Evolutionary conservation across 2,329 filamentous ascomycete genomes (phyloP).

Genomic region (Pyrenochaeta sp.): DNA sequence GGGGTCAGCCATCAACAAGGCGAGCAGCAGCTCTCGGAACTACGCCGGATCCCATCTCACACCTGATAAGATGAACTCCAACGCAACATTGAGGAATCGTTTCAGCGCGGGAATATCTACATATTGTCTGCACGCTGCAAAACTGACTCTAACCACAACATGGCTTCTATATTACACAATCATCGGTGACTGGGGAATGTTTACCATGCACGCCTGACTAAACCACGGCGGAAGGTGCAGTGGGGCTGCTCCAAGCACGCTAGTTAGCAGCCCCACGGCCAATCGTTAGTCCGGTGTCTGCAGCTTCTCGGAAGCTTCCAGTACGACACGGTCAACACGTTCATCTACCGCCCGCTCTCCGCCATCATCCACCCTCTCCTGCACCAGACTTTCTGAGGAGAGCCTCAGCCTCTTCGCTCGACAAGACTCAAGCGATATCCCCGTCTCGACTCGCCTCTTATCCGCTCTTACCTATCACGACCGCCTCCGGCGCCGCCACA

Average conservation of each 20-base stretch:
- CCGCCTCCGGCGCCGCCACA: constrained; percentile 47
- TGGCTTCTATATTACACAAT: too few relatives aligned
- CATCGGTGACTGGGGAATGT: constrained; percentile 9
- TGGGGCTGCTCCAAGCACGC: constrained; percentile 2
- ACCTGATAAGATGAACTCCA: constrained; percentile 10
- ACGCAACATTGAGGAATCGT: too few relatives aligned
- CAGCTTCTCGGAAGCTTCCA: constrained; percentile 26
- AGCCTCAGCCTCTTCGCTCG: too few relatives aligned
- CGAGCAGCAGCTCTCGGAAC: constrained; percentile 9
- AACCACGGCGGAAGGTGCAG: constrained; percentile 3
- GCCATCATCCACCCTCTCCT: too few relatives aligned
- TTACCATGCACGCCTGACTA: not conserved
- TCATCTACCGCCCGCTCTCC: not conserved
- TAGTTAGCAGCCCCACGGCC: constrained; percentile 8
- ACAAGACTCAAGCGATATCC: too few relatives aligned
- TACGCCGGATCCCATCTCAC: constrained; percentile 17
- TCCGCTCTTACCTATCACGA: constrained; percentile 4
- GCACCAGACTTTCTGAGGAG: too few relatives aligned
- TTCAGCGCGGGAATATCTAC: too few relatives aligned
- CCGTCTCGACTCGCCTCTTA: too few relatives aligned
- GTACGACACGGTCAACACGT: constrained; percentile 8
- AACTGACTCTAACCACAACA: too few relatives aligned
- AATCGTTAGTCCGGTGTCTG: constrained; percentile 16
- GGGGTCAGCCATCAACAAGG: constrained; percentile 16
- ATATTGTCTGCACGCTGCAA: too few relatives aligned